A percentile compares a stretch with the other conserved stretches of the same genome.
These are phyloP conservation scores for Globisporangium echinulatum DNA, from an alignment of 352 stramenopile species.

Conservation along the genomic window DNA sequence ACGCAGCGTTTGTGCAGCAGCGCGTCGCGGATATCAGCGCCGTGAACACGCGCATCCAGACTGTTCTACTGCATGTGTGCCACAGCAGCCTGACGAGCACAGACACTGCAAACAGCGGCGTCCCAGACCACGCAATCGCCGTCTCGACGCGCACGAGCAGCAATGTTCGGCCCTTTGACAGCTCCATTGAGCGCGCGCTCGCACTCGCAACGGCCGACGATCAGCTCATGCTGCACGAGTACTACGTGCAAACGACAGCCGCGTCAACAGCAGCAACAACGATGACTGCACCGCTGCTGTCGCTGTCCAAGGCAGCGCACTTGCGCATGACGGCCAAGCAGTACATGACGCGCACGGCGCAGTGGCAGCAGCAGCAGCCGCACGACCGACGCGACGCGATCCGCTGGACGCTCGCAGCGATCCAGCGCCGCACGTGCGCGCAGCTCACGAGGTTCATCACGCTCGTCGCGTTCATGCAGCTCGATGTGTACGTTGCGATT, in stretches of 20 bases:
- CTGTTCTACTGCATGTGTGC: slow-evolving; percentile 30
- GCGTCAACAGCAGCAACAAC: neutral
- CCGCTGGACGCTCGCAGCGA: slow-evolving; percentile 64
- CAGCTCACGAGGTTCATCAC: slow-evolving; percentile 49
- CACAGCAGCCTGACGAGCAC: slow-evolving; percentile 29
- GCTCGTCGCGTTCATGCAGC: slow-evolving; percentile 49
- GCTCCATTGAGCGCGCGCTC: slow-evolving; percentile 41
- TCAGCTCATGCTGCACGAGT: slow-evolving; percentile 39
- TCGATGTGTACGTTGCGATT: slow-evolving; percentile 34
- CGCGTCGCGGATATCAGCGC: slow-evolving; percentile 19
- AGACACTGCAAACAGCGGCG: slow-evolving; percentile 27
- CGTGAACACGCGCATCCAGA: slow-evolving; percentile 27
- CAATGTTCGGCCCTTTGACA: slow-evolving; percentile 54
- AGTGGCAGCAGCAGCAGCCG: slow-evolving; percentile 13
- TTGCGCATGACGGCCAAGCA: slow-evolving; percentile 14
- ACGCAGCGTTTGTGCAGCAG: slow-evolving; percentile 19
- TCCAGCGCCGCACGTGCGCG: slow-evolving; percentile 44
- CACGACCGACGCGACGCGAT: slow-evolving; percentile 41
- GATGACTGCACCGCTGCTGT: slow-evolving; percentile 5
- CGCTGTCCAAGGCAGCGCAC: slow-evolving; percentile 16
- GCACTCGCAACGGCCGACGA: slow-evolving; percentile 44
- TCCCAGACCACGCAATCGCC: slow-evolving; percentile 47
- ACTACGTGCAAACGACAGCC: slow-evolving; percentile 4
- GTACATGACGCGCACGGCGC: slow-evolving; percentile 16
- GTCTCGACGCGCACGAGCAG: slow-evolving; percentile 52